A percentile compares a stretch with the other conserved stretches of the same genome.
These are phyloP conservation scores for Psilocybe sp. DNA, from an alignment of 768 basidiomycete genomes.

Conservation along the genomic window DNA sequence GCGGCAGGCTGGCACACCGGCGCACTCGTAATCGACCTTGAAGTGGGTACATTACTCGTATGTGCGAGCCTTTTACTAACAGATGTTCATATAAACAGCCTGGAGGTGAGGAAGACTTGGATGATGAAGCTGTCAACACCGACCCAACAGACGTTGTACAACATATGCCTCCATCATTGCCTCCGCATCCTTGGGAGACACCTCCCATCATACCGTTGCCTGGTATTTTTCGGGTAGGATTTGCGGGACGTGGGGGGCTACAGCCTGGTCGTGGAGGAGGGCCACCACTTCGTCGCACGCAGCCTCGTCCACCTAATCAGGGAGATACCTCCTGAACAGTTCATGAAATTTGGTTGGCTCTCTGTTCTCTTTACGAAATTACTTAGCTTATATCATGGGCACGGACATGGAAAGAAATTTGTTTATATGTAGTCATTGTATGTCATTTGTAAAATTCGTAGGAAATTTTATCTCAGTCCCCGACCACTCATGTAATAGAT, in stretches of 20 bases:
- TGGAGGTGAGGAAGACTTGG: slow-evolving; percentile 35
- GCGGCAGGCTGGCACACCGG: slow-evolving; percentile 93
- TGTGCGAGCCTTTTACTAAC: neutral
- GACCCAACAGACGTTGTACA: neutral
- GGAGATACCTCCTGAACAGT: no score
- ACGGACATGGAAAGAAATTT: no score
- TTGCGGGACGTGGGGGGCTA: slow-evolving; percentile 48
- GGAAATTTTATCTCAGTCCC: no score
- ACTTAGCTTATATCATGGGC: no score
- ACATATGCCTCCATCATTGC: slow-evolving; percentile 2
- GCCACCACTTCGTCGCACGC: neutral
- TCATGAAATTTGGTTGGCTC: no score
- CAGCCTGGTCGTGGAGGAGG: slow-evolving; percentile 7
- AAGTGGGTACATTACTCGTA: slow-evolving; percentile 41
- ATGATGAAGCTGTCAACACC: slow-evolving; percentile 4
- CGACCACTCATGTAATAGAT: no score
- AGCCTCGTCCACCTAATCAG: no score
- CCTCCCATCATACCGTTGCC: slow-evolving; percentile 24
- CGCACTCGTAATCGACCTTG: slow-evolving; percentile 81
- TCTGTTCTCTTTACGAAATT: no score
- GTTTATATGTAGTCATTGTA: no score
- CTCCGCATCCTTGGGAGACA: slow-evolving; percentile 10
- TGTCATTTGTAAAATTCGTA: no score
- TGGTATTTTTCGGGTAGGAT: slow-evolving; percentile 53
- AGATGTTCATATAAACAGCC: slow-evolving; percentile 19